Evolutionary conservation across 164 flowering plant genomes (phyloP), one percentile per base, ranked within the genome.

Genomic region (Dillenia suffruticosa): DNA sequence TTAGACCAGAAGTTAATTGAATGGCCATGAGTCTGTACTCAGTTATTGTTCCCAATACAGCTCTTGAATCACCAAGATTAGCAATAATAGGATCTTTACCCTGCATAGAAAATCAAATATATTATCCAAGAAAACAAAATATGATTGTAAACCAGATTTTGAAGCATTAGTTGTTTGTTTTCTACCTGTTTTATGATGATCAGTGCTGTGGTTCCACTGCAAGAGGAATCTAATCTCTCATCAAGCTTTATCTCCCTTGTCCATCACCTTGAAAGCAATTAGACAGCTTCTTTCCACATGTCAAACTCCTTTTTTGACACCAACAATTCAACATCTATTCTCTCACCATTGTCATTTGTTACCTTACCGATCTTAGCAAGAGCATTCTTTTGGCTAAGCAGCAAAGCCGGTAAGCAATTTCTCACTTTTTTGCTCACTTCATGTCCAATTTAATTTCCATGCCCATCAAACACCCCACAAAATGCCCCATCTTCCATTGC

Each of bases 41-140:
- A 13, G 71, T 66, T 5, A 78, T 63, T 11, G 82, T 88, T 55
- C 96, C 98, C 45, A 92, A 24, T 44, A 92, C 70, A 15, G 95
- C 98, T 59, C 98, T 81, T 16, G 98, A 89, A 68, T 92, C 96
- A 0, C 98, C 98, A 46, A 89, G 90, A 70, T 92, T 92, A 22
- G 93, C 91, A 44, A 89, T 70, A 10, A 84, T 64, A 57, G 88
- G 85, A 64, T 86, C 83, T 16, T 79, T 78, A 43, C 79, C 93
- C 95, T 89, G 80, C 17, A 59, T 16, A 46, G 17, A 57, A 9
- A 9, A 9, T 9, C 62, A 47, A 16, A 60, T 7, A 15, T 3
- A 46, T 9, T 15, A 46, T 7, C 19, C 54, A 44, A 49, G 10
- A 43, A 49, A 17, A 44, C 40, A 17, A 32, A 26, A 32, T 5